These are phyloP conservation scores for Linnemannia schmuckeri DNA, from an alignment of 192 early-diverging fungal genomes.

Conservation along the genomic window DNA sequence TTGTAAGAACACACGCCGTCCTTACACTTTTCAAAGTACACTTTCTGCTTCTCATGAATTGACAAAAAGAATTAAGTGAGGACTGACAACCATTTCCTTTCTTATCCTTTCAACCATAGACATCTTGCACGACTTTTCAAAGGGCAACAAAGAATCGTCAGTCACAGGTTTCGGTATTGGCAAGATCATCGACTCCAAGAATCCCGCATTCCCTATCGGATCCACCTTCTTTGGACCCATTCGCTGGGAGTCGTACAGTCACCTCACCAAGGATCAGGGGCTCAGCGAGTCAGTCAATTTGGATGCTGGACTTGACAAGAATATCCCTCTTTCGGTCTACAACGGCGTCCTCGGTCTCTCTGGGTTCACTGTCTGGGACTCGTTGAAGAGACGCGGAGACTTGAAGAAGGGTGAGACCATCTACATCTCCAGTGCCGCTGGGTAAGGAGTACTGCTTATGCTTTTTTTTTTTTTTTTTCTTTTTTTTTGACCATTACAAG, in stretches of 20 bases:
- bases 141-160: slow-evolving; percentile 50
- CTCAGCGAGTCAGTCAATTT: slow-evolving; percentile 69
- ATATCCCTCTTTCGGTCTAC: slow-evolving; percentile 26
- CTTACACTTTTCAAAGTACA: not conserved
- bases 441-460: slow-evolving; percentile 20
- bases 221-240: slow-evolving; percentile 66
- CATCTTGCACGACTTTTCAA: slow-evolving; percentile 35
- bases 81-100: not conserved
- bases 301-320: slow-evolving; percentile 75
- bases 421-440: slow-evolving; percentile 78
- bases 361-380: slow-evolving; percentile 42
- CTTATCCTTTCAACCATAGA: slow-evolving; percentile 3
- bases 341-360: slow-evolving; percentile 32
- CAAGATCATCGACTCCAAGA: slow-evolving; percentile 76
- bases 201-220: slow-evolving; percentile 67
- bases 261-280: slow-evolving; percentile 48
- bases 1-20: slow-evolving; percentile 67
- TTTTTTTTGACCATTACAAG: too few species aligned
- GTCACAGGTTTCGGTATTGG: slow-evolving; percentile 73
- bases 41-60: not conserved
- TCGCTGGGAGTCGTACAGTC: slow-evolving; percentile 63
- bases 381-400: slow-evolving; percentile 73
- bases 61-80: too few species aligned
- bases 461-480: too few species aligned
- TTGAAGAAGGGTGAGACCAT: slow-evolving; percentile 89